These are phyloP conservation scores for Nevesoporus exiguus DNA, from an alignment of 768 basidiomycete species.

Conservation along the genomic window DNA sequence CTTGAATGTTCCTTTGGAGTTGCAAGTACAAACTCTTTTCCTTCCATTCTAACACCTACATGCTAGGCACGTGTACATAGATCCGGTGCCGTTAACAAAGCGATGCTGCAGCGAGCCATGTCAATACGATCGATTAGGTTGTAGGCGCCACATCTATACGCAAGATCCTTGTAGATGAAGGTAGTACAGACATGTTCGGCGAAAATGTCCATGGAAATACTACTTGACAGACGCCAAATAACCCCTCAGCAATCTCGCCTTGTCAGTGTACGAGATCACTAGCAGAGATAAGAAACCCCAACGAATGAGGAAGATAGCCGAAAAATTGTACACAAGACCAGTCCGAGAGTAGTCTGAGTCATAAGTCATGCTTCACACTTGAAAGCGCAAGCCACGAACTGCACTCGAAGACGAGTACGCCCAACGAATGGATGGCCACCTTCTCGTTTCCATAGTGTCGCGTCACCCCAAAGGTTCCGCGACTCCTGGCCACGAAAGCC, in stretches of 20 bases:
- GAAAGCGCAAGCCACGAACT: conserved; percentile 21
- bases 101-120: no score
- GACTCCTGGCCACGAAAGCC: background rate
- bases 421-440: conserved; percentile 1
- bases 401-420: conserved; percentile 19
- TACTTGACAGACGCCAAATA: background rate
- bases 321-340: conserved; percentile 21
- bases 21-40: background rate
- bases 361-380: conserved; percentile 23
- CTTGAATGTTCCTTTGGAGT: background rate
- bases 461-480: background rate
- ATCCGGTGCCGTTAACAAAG: background rate
- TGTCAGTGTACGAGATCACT: background rate
- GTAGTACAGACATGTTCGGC: background rate
- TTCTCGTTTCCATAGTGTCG: conserved; percentile 16
- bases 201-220: background rate
- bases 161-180: no score
- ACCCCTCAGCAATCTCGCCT: background rate
- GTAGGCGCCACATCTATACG: no score
- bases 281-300: conserved; percentile 6
- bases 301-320: conserved; percentile 13
- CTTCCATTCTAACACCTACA: background rate
- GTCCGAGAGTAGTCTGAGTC: conserved; percentile 26
- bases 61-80: background rate
- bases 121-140: no score